Base-by-base conservation (phyloP, 2,329 filamentous ascomycete genomes). In the Neoarthrinium moseri region DNA sequence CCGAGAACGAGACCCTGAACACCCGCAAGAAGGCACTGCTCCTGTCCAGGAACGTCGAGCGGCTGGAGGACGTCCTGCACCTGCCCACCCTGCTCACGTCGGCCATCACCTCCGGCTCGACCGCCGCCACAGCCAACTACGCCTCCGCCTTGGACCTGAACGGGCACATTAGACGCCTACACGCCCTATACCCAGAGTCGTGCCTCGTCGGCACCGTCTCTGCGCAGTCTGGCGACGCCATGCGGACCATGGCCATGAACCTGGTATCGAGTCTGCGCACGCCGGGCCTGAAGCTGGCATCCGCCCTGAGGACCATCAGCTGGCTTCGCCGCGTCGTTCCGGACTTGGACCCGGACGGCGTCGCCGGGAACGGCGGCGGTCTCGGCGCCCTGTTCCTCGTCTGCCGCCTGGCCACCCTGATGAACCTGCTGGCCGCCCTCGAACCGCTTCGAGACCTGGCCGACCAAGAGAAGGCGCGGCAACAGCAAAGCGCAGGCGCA, bases 301-400 rank as follows among this genome's bases (percentile, higher is more conserved):
- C 87, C 11, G 91, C 91, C 1, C 87, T 99, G 71, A 83, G 95
- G 43, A 96, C 90, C 2, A 84, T 96, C 39, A 89, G 91, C 48
- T 96, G 91, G 88, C 75, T 99, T 35, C 84, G 92, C 34, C 81
- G 94, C 24, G 86, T 96, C 4, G 81, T 92, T 0, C 90, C 91
- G 0, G 91, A 96, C 50, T 70, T 96, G 17, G 83, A 86, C 40
- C 56, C 57, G 11, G 45, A 56, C 18, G 54, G 55, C 15, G 57
- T 56, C 34, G 51, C 56, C 42, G 54, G 38, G 60, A 74, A 53
- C 80, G 95, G 66, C 82, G 89, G 30, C 12, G 80, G 84, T 2
- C 73, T 96, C 10, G 90, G 89, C 1, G 86, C 89, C 0, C 71
- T 97, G 1, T 96, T 97, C 62, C 78, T 99, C 4, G 83, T 95